A percentile compares a stretch with the other conserved stretches of the same genome.
Evolutionary conservation across 2,329 filamentous ascomycete genomes (phyloP).

Genomic region (Aureobasidium melanogenum): DNA sequence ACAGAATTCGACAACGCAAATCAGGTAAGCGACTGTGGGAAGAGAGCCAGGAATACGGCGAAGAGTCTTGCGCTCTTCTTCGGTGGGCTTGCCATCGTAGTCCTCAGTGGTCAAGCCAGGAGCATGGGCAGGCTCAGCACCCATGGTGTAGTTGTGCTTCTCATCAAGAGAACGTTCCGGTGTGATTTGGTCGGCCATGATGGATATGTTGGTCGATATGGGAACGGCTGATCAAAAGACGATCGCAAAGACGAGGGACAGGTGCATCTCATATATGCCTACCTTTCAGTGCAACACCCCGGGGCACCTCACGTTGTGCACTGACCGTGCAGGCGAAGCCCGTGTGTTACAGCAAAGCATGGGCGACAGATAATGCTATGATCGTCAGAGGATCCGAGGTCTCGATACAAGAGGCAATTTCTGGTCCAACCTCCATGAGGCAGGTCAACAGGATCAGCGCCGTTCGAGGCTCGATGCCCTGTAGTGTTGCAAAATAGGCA

Average conservation of each 20-base stretch:
- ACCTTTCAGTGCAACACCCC: neutral
- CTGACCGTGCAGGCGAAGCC: slow-evolving; percentile 2
- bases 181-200: slow-evolving; percentile 6
- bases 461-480: neutral
- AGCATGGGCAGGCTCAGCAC: slow-evolving; percentile 12
- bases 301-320: neutral
- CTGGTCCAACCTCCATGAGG: neutral
- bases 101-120: slow-evolving; percentile 13
- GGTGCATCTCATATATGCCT: neutral
- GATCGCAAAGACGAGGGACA: neutral
- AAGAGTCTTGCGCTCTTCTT: slow-evolving; percentile 38
- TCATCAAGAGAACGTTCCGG: neutral
- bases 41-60: slow-evolving; percentile 44
- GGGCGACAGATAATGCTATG: neutral
- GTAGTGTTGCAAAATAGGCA: neutral
- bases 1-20: slow-evolving; percentile 52
- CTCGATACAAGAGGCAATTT: neutral
- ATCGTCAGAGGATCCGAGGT: slow-evolving; percentile 4
- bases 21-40: slow-evolving; percentile 45
- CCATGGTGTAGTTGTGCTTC: neutral
- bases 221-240: neutral
- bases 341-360: neutral
- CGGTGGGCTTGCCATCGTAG: slow-evolving; percentile 30
- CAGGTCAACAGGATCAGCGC: slow-evolving; percentile 4
- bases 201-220: neutral